Evolutionary conservation across 140 eudicot genomes (phyloP), one percentile per base, ranked within the genome.

Genomic region (Anethum foeniculum): DNA sequence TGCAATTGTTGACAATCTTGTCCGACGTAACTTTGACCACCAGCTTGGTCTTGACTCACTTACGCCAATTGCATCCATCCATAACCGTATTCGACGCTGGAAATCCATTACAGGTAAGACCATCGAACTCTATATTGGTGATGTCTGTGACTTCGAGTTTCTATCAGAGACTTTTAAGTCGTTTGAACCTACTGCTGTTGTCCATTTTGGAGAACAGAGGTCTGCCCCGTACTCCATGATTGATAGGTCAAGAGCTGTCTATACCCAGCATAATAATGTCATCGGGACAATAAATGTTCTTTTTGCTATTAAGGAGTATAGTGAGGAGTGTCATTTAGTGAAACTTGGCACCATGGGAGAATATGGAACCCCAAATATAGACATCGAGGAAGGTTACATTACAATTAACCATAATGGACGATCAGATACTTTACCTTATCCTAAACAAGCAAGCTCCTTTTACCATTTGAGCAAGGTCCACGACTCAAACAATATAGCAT

Each of bases 151-250:
- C 78, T 95, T 95, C 19, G 99, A 95, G 84, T 95, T 95, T 83
- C 75, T 95, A 68, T 77, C 99, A 11, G 97, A 92, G 58, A 89
- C 97, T 11, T 90, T 95, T 85, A 87, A 89, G 34, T 95, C 97
- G 0, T 95, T 92, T 82, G 82, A 95, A 83, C 99, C 99, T 0
- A 96, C 93, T 71, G 93, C 99, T 15, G 96, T 93, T 69, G 97
- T 95, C 75, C 99, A 95, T 84, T 95, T 95, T 65, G 99, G 99
- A 36, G 99, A 95, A 77, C 99, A 95, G 82, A 85, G 99, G 30
- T 95, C 99, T 15, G 99, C 99, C 21, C 99, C 99, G 6, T 95
- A 92, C 85, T 95, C 99, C 82, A 95, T 95, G 99, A 95, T 95
- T 74, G 99, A 95, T 81, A 82, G 99, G 11, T 90, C 99, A 52